phyloP scores from a whole-genome alignment of 2,329 filamentous ascomycete species.

The Claviceps pusilla region DNA sequence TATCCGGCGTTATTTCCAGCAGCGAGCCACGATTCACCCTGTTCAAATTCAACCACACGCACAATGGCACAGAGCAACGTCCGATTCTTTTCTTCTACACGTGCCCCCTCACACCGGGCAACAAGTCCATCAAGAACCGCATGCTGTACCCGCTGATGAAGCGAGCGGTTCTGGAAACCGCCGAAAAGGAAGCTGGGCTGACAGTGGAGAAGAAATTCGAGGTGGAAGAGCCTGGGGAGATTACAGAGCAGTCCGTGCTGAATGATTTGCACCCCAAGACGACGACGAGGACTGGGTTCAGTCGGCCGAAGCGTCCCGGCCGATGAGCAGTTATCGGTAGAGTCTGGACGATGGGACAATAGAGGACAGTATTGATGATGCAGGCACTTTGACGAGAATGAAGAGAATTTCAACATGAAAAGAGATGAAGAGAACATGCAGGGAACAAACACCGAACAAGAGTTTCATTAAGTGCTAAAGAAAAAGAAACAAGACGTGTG shows the following conservation, averaged over 20 bases:
- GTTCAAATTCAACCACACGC: conserved; percentile 50
- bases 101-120: conserved; percentile 50
- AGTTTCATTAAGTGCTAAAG: not conserved
- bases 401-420: not conserved
- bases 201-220: conserved; percentile 56
- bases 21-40: conserved; percentile 65
- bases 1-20: conserved; percentile 45
- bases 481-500: not conserved
- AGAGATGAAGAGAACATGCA: no score
- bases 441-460: no score
- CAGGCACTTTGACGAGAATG: not conserved
- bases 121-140: conserved; percentile 61
- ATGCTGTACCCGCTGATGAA: conserved; percentile 72
- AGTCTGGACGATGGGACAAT: not conserved
- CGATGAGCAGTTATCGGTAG: conserved; percentile 25
- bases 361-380: not conserved
- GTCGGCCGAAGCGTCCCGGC: conserved; percentile 65
- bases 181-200: conserved; percentile 50
- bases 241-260: conserved; percentile 50
- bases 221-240: conserved; percentile 52
- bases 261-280: conserved; percentile 54
- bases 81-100: conserved; percentile 72
- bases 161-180: conserved; percentile 49
- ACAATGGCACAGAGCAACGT: conserved; percentile 34
- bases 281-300: conserved; percentile 54